Evolutionary conservation across 2,329 filamentous ascomycete genomes (phyloP).

Genomic region (Xylaria hypoxylon): DNA sequence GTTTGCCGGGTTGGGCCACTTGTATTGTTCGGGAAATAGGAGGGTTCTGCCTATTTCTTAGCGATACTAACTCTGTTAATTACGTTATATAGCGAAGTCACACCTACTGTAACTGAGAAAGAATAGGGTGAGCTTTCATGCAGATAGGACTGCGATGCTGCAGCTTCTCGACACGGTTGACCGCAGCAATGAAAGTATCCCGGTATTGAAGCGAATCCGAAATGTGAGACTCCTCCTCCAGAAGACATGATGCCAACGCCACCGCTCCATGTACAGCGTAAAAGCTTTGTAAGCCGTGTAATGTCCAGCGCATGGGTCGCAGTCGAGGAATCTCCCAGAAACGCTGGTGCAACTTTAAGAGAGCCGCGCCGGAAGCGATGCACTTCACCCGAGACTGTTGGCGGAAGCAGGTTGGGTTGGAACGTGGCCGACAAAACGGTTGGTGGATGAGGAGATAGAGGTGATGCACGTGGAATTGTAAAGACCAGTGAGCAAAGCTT

Average conservation of each 20-base stretch:
- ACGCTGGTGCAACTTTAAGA: conserved; percentile 24
- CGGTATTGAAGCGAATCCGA: conserved; percentile 25
- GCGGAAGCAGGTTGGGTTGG: conserved; percentile 31
- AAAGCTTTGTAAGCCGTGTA: conserved; percentile 30
- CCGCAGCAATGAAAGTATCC: conserved; percentile 22
- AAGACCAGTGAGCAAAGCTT: conserved; percentile 28
- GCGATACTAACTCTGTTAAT: background rate
- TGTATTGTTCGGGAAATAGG: conserved; percentile 27
- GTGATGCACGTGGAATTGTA: conserved; percentile 32
- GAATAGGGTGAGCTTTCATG: conserved; percentile 33
- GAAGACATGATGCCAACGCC: conserved; percentile 30
- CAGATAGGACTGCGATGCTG: conserved; percentile 32
- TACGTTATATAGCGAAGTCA: background rate
- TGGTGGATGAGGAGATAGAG: conserved; percentile 33
- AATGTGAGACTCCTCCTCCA: conserved; percentile 29
- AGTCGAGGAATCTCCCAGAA: conserved; percentile 31
- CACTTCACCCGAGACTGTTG: conserved; percentile 29
- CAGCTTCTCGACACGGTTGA: conserved; percentile 23
- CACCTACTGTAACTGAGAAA: conserved; percentile 33
- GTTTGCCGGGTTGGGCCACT: conserved; percentile 25
- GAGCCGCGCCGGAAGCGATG: conserved; percentile 28
- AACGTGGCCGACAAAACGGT: conserved; percentile 31
- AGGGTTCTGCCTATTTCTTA: conserved; percentile 20
- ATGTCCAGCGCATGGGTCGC: conserved; percentile 29
- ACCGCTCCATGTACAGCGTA: conserved; percentile 31